Conservation (phyloP, 1,284 basidiomycete genomes). For the Leccinum solheimii region DNA sequence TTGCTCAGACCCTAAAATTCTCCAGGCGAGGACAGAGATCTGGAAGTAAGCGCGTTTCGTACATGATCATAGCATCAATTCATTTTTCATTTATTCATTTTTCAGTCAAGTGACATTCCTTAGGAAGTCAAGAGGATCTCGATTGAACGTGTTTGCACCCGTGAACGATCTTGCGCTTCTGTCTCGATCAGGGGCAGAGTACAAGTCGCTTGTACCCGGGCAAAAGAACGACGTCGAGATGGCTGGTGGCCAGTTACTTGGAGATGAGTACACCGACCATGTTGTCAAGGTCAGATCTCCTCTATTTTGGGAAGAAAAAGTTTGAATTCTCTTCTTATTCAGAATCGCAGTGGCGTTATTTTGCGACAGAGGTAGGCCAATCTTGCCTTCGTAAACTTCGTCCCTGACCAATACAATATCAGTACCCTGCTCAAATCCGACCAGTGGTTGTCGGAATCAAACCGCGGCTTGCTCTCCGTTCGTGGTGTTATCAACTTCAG, state of each 20-base stretch:
- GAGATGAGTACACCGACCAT: constrained; percentile 93
- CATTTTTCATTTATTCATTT: constrained; percentile 3
- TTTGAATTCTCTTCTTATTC: constrained; percentile 6
- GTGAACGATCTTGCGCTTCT: constrained; percentile 83
- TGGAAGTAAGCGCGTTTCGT: constrained; percentile 71
- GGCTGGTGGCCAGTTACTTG: constrained; percentile 82
- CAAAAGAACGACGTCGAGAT: constrained; percentile 77
- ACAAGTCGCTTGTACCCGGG: constrained; percentile 57
- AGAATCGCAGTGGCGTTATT: constrained; percentile 93
- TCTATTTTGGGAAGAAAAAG: background rate
- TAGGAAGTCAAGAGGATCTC: constrained; percentile 73
- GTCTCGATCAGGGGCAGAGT: constrained; percentile 63
- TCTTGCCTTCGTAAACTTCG: background rate
- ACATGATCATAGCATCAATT: constrained; percentile 1
- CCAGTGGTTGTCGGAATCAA: constrained; percentile 80
- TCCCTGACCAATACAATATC: constrained; percentile 4
- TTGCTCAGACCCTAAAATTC: background rate
- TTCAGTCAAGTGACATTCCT: constrained; percentile 82
- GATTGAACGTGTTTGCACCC: constrained; percentile 86
- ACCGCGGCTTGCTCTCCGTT: constrained; percentile 64
- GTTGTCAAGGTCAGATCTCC: constrained; percentile 72
- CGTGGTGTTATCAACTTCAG: constrained; percentile 96
- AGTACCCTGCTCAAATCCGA: constrained; percentile 91
- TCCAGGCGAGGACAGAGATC: constrained; percentile 65
- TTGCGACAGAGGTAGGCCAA: constrained; percentile 74